Percentiles rank a stretch among this genome's conserved stretches.
Evolutionary conservation across 306 rosid species (phyloP).

Genomic region (Lithocarpus polystachyus): DNA sequence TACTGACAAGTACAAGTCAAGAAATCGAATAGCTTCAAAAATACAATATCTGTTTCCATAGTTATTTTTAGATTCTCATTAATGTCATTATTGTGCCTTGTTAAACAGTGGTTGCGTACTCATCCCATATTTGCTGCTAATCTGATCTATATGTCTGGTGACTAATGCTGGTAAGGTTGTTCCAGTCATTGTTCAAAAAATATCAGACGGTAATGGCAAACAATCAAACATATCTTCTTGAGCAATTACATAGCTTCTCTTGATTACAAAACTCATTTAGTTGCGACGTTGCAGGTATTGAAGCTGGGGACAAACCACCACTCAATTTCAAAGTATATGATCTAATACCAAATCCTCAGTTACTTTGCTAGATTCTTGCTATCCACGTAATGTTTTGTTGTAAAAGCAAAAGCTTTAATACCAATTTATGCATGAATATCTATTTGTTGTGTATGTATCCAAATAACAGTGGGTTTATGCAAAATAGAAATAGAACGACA

Average conservation of each 20-base stretch:
- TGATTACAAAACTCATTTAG: neutral
- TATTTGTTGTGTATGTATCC: no score
- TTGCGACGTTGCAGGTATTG: constrained; percentile 21
- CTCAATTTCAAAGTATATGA: constrained; percentile 24
- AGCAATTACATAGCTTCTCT: neutral
- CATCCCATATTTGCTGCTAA: constrained; percentile 29
- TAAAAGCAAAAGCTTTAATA: no score
- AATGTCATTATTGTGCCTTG: neutral
- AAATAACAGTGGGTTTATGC: no score
- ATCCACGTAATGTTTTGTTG: neutral
- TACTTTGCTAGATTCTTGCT: neutral
- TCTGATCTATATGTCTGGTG: constrained; percentile 29
- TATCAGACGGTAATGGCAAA: constrained; percentile 22
- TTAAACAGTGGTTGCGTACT: constrained; percentile 25
- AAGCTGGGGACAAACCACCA: constrained; percentile 16
- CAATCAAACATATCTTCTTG: neutral
- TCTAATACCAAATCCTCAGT: neutral
- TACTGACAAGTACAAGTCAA: no score
- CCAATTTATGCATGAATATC: no score
- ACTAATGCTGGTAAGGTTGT: constrained; percentile 27
- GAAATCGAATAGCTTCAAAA: no score
- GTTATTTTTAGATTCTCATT: neutral
- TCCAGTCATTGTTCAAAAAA: constrained; percentile 22
- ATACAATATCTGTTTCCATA: no score
- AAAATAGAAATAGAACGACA: no score